Evolutionary conservation across 2,329 filamentous ascomycete genomes (phyloP).

Genomic region (Alternaria dauci): DNA sequence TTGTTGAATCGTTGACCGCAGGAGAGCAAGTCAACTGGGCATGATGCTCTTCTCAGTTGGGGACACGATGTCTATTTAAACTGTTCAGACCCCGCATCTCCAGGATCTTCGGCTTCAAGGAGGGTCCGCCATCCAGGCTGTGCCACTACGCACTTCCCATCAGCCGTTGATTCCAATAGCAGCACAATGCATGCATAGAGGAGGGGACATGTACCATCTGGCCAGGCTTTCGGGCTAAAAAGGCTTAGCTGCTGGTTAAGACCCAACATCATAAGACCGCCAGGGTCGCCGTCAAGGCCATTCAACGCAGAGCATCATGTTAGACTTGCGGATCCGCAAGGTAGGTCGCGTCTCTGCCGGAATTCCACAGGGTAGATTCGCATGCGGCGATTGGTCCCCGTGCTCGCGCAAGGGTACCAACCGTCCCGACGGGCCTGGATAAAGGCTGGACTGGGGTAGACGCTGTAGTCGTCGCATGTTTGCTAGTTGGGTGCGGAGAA

Average conservation of each 20-base stretch:
- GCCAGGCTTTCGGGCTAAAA: slow-evolving; percentile 18
- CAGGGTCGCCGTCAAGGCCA: slow-evolving; percentile 16
- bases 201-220: slow-evolving; percentile 36
- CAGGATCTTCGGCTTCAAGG: slow-evolving; percentile 31
- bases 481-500: slow-evolving; percentile 39
- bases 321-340: slow-evolving; percentile 46
- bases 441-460: slow-evolving; percentile 31
- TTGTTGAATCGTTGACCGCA: slow-evolving; percentile 30
- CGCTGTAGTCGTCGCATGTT: slow-evolving; percentile 26
- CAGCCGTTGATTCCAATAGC: slow-evolving; percentile 24
- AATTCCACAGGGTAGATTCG: slow-evolving; percentile 16
- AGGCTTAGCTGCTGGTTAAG: slow-evolving; percentile 17
- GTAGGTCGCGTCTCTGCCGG: slow-evolving; percentile 18
- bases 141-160: slow-evolving; percentile 23
- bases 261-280: slow-evolving; percentile 19
- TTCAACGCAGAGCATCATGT: slow-evolving; percentile 17
- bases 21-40: slow-evolving; percentile 43
- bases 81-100: slow-evolving; percentile 42
- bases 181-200: slow-evolving; percentile 32
- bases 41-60: slow-evolving; percentile 20
- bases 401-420: slow-evolving; percentile 21
- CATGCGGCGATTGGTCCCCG: slow-evolving; percentile 34
- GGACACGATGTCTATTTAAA: slow-evolving; percentile 39
- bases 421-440: slow-evolving; percentile 32
- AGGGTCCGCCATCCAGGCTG: slow-evolving; percentile 33